Evolutionary conservation across 1,139 yeast genomes (phyloP), one percentile per base, ranked within the genome.

Genomic region (Diutina pseudorugosa): DNA sequence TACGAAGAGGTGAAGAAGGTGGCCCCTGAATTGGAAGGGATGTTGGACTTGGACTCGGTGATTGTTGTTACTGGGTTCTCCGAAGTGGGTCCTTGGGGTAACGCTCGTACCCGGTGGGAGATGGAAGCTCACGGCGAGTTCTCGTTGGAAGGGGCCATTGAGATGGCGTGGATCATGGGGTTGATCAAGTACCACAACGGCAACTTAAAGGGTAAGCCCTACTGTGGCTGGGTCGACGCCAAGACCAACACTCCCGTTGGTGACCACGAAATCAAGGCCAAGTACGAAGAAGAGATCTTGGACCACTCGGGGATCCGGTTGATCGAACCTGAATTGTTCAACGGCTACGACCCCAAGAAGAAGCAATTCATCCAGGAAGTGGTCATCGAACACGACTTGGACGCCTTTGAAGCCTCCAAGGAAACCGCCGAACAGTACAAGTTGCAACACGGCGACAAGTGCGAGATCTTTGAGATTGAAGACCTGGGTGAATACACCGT

Each of bases 81-180:
- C 59, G 98, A 93, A 75, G 98, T 93, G 61, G 95, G 97, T 67
- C 98, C 98, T 66, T 94, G 97, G 96, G 98, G 98, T 81, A 90
- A 91, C 68, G 73, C 98, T 50, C 87, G 98, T 79, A 93, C 98
- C 57, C 84, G 98, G 78, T 93, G 98, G 98, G 98, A 93, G 72
- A 93, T 93, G 96, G 98, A 93, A 75, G 88, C 97, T 53, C 61
- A 71, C 56, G 98, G 98, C 63, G 90, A 87, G 65, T 93, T 93
- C 71, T 91, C 98, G n/a, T 76, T 93, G 63, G 98, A 93, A 73
- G 98, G 98, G 66, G 86, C 96, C 65, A 86, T 93, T 66, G 98
- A 93, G 76, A 91, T 93, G 96, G 98, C 98, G 52, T 93, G 98
- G 98, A 90, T 93, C 61, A 93, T 93, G 98, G 98, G 98, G 60